These are phyloP conservation scores for Leishmania amazonensis DNA, from an alignment of 208 protist species.

Conservation along the genomic window DNA sequence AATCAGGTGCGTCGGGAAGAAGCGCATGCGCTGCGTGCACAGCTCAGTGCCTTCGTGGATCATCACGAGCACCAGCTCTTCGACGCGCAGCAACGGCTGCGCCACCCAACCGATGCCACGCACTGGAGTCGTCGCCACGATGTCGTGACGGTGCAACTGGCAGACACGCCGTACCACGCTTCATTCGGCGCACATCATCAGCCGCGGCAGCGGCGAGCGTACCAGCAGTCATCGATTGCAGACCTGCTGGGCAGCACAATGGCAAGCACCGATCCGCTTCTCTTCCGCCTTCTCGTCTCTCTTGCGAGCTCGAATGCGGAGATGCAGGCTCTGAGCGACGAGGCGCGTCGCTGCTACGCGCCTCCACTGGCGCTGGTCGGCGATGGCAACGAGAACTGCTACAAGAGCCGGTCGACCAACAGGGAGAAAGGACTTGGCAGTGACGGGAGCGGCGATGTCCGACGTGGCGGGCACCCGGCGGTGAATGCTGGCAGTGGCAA, in stretches of 20 bases:
- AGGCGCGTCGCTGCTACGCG: constrained; percentile 38
- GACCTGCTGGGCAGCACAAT: constrained; percentile 36
- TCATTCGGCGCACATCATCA: constrained; percentile 11
- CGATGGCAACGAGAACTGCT: constrained; percentile 39
- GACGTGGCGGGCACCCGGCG: not conserved
- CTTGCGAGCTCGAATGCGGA: constrained; percentile 42
- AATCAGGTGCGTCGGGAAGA: constrained; percentile 23
- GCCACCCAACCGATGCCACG: constrained; percentile 49
- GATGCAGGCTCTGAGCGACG: constrained; percentile 51
- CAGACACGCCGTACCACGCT: constrained; percentile 10
- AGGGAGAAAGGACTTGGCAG: not conserved
- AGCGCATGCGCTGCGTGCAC: constrained; percentile 14
- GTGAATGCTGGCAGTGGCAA: not conserved
- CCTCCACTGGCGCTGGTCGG: constrained; percentile 55
- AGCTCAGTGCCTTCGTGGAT: constrained; percentile 46
- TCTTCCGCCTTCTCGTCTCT: constrained; percentile 47
- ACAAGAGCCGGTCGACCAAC: not conserved
- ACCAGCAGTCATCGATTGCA: constrained; percentile 39
- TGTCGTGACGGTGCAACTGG: constrained; percentile 37
- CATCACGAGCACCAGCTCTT: constrained; percentile 60
- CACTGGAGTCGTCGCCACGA: constrained; percentile 51
- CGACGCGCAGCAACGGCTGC: constrained; percentile 53
- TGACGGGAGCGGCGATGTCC: not conserved
- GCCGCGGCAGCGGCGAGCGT: constrained; percentile 18
- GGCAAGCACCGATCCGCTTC: constrained; percentile 36